Conservation (phyloP, 768 basidiomycete species). For the Ramaria sp. region DNA sequence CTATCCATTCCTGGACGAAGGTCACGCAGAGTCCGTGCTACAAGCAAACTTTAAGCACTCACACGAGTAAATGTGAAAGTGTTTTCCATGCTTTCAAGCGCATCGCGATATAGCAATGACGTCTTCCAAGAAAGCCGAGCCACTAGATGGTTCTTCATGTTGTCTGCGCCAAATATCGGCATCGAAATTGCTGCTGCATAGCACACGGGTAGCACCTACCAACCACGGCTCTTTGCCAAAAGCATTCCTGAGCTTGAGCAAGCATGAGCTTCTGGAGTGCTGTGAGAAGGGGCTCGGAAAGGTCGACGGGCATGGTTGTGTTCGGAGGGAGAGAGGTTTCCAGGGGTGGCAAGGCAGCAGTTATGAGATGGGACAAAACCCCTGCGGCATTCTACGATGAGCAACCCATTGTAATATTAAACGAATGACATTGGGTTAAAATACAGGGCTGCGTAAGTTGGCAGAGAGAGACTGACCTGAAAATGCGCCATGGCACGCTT, state of each 20-base stretch:
- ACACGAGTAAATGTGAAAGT: constrained; percentile 39
- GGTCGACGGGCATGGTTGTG: constrained; percentile 54
- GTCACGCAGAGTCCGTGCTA: background rate
- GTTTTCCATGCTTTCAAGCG: background rate
- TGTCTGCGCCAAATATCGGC: constrained; percentile 26
- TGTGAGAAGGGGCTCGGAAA: constrained; percentile 48
- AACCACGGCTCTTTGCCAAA: constrained; percentile 85
- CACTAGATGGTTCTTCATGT: constrained; percentile 72
- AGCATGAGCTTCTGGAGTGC: constrained; percentile 70
- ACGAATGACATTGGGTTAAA: background rate
- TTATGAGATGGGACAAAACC: constrained; percentile 48
- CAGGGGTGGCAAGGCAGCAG: constrained; percentile 44
- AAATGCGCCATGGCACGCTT: constrained; percentile 65
- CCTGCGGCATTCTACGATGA: constrained; percentile 56
- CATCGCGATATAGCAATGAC: constrained; percentile 4
- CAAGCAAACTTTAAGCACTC: constrained; percentile 13
- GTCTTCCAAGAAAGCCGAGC: constrained; percentile 76
- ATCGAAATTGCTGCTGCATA: background rate
- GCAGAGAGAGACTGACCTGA: constrained; percentile 38
- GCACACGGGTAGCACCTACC: constrained; percentile 32
- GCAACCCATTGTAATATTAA: background rate
- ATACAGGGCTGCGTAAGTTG: background rate
- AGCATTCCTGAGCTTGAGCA: constrained; percentile 94
- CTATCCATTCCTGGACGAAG: constrained; percentile 54
- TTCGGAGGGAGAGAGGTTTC: constrained; percentile 30